Conservation (phyloP, 164 flowering plant species). For the Buxus sempervirens region DNA sequence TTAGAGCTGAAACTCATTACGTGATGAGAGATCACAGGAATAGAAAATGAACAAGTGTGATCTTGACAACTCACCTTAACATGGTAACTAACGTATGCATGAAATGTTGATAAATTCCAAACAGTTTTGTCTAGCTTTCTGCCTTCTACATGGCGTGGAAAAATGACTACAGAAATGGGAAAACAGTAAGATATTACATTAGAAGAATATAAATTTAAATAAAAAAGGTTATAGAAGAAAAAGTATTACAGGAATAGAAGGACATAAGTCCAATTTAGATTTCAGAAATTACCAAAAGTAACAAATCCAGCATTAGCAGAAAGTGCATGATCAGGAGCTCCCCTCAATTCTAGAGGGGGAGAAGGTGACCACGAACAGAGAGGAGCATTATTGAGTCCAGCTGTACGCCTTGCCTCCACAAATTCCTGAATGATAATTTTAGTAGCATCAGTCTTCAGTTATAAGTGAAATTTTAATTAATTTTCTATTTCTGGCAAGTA, state of each 20-base stretch:
- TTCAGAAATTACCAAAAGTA: constrained; percentile 60
- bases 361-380: constrained; percentile 81
- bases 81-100: constrained; percentile 95
- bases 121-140: constrained; percentile 81
- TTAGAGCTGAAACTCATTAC: no score
- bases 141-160: constrained; percentile 93
- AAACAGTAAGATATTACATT: constrained; percentile 3
- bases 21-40: no score
- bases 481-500: not conserved
- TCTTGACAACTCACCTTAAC: constrained; percentile 86
- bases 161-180: constrained; percentile 54
- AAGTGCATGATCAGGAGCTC: constrained; percentile 57
- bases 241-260: constrained; percentile 1
- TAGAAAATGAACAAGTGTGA: no score
- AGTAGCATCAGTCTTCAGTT: not conserved
- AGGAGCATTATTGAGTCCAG: constrained; percentile 85
- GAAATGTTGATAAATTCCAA: constrained; percentile 89
- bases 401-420: constrained; percentile 84
- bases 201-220: not conserved
- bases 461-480: not conserved
- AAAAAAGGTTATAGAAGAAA: not conserved
- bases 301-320: constrained; percentile 96
- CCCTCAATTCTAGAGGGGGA: constrained; percentile 74
- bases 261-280: constrained; percentile 1
- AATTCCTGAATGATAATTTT: constrained; percentile 56